Conservation (phyloP, 2,329 filamentous ascomycete species). For the Myotisia sp. region DNA sequence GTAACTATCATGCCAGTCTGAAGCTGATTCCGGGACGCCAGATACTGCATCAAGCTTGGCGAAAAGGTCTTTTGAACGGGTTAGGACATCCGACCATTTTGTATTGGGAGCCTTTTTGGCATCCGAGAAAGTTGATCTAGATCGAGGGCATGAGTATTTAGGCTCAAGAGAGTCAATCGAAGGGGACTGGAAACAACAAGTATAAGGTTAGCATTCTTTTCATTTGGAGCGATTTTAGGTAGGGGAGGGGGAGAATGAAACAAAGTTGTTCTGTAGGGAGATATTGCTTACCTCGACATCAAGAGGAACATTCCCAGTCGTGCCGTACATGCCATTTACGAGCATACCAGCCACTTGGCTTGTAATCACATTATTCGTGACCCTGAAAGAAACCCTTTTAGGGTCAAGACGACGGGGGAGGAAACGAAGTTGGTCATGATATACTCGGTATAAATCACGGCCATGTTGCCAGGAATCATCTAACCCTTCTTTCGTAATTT, state of each 20-base stretch:
- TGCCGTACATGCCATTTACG: slow-evolving; percentile 51
- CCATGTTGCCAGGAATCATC: slow-evolving; percentile 65
- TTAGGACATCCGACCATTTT: slow-evolving; percentile 52
- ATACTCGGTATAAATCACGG: slow-evolving; percentile 61
- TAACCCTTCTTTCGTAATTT: slow-evolving; percentile 58
- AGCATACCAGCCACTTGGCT: slow-evolving; percentile 66
- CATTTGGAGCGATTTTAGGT: background rate
- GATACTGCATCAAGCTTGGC: slow-evolving; percentile 51
- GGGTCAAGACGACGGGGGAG: slow-evolving; percentile 40
- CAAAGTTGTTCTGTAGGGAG: background rate
- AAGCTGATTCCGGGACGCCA: slow-evolving; percentile 42
- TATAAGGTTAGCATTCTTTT: background rate
- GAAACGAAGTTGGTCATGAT: slow-evolving; percentile 54
- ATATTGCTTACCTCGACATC: slow-evolving; percentile 31
- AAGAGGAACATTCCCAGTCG: slow-evolving; percentile 32
- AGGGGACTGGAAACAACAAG: slow-evolving; percentile 4
- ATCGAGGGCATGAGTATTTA: slow-evolving; percentile 49
- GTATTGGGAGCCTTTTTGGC: slow-evolving; percentile 33
- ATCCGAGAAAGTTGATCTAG: slow-evolving; percentile 33
- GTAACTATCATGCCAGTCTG: slow-evolving; percentile 51
- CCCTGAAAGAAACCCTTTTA: slow-evolving; percentile 47
- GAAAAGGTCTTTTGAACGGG: slow-evolving; percentile 42
- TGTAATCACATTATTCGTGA: slow-evolving; percentile 72
- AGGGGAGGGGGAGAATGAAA: background rate
- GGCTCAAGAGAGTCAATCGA: slow-evolving; percentile 56